Conservation (phyloP, 352 stramenopile genomes). For the Phytopythium litorale region DNA sequence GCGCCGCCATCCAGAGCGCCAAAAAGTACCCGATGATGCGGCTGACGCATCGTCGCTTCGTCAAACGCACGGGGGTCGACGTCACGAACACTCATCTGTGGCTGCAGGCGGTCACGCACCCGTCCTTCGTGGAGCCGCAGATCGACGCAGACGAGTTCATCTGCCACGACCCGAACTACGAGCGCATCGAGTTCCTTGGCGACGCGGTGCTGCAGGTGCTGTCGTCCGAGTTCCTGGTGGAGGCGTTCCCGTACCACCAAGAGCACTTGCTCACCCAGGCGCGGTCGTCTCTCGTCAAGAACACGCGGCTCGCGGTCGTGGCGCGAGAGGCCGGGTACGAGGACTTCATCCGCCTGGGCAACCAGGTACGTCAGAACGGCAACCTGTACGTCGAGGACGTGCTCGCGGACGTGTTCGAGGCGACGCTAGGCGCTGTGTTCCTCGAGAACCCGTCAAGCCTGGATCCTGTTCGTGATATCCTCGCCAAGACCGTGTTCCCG, state of each 20-base stretch:
- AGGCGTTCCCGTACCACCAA: conserved; percentile 79
- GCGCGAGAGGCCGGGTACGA: conserved; percentile 55
- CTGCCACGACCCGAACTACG: conserved; percentile 65
- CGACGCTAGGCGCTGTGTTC: conserved; percentile 70
- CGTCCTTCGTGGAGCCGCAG: conserved; percentile 67
- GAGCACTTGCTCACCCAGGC: conserved; percentile 77
- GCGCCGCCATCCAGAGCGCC: conserved; percentile 43
- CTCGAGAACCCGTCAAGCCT: conserved; percentile 65
- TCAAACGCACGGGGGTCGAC: conserved; percentile 33
- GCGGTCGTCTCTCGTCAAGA: conserved; percentile 83
- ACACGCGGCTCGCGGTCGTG: conserved; percentile 65
- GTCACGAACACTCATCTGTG: conserved; percentile 71
- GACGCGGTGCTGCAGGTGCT: conserved; percentile 81
- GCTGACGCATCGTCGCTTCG: conserved; percentile 57
- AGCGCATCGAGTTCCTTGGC: conserved; percentile 84
- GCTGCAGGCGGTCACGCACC: conserved; percentile 75
- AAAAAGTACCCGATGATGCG: conserved; percentile 39
- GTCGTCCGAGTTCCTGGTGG: conserved; percentile 73
- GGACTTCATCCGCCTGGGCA: conserved; percentile 70
- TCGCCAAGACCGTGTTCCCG: conserved; percentile 63
- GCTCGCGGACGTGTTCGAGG: conserved; percentile 77
- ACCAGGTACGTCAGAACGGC: conserved; percentile 47
- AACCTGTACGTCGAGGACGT: conserved; percentile 74
- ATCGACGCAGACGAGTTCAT: conserved; percentile 71
- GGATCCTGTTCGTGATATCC: conserved; percentile 51